Evolutionary conservation across 805 yeast species (phyloP).

Genomic region (Starmerella asiatica): DNA sequence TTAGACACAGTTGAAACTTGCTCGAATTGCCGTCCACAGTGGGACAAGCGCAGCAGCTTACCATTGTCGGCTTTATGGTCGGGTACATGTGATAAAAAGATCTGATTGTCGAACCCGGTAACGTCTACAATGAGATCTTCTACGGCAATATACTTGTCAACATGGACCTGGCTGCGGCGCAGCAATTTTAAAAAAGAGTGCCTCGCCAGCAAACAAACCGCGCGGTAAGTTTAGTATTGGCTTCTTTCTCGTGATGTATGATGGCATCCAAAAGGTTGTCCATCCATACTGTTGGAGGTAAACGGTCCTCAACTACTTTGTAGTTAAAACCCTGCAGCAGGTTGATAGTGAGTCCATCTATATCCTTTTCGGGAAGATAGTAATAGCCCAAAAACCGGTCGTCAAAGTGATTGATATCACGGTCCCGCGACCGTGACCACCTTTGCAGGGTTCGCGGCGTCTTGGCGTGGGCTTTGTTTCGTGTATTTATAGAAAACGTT

Average conservation of each 20-base stretch:
- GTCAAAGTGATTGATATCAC: too few species aligned
- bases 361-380: conserved; percentile 64
- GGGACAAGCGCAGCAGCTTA: conserved; percentile 21
- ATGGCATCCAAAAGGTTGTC: conserved; percentile 46
- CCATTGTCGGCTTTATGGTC: neutral
- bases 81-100: conserved; percentile 28
- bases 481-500: too few species aligned
- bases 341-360: conserved; percentile 39
- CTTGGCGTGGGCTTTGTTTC: too few species aligned
- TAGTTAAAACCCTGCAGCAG: conserved; percentile 50
- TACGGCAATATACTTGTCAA: conserved; percentile 22
- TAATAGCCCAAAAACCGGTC: conserved; percentile 51
- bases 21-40: conserved; percentile 69
- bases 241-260: conserved; percentile 38
- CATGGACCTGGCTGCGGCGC: conserved; percentile 44
- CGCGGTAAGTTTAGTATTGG: conserved; percentile 37
- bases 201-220: conserved; percentile 81
- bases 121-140: conserved; percentile 51
- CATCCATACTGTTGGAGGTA: conserved; percentile 34
- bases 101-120: conserved; percentile 48
- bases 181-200: conserved; percentile 59
- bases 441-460: too few species aligned
- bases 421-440: too few species aligned
- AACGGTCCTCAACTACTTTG: conserved; percentile 33
- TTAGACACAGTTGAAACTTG: conserved; percentile 48